These are phyloP conservation scores for Dothideomycetes sp. DNA, from an alignment of 2,329 filamentous ascomycete genomes.

Conservation along the genomic window DNA sequence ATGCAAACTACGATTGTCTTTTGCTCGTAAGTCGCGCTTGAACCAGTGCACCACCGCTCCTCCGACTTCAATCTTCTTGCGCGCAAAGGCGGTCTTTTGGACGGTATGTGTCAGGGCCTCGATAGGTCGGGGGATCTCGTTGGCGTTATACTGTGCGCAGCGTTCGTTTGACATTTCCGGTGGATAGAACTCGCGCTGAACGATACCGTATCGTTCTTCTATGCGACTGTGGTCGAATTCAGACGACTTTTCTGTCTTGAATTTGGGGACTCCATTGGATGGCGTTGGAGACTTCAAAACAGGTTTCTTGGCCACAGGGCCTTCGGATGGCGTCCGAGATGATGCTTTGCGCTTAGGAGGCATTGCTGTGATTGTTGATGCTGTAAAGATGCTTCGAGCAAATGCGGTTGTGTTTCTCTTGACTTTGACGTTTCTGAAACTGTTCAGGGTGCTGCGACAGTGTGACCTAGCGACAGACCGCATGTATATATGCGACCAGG, in stretches of 20 bases:
- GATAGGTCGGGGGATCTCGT: conserved; percentile 63
- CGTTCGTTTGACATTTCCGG: conserved; percentile 76
- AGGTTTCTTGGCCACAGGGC: conserved; percentile 16
- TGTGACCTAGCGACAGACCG: no score
- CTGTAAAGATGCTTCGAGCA: background rate
- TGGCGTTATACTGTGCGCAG: conserved; percentile 63
- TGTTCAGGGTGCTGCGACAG: no score
- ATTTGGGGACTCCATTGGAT: conserved; percentile 2
- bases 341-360: conserved; percentile 26
- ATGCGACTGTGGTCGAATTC: conserved; percentile 29
- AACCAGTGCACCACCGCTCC: conserved; percentile 80
- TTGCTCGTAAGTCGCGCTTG: conserved; percentile 66
- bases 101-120: conserved; percentile 56
- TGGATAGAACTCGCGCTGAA: conserved; percentile 63
- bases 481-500: no score
- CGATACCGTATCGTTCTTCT: conserved; percentile 31
- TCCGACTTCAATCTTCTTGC: conserved; percentile 45
- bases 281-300: conserved; percentile 1
- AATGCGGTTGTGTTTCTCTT: background rate
- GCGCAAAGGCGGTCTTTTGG: conserved; percentile 47
- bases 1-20: conserved; percentile 64
- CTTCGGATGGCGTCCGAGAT: conserved; percentile 24
- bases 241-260: conserved; percentile 1
- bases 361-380: conserved; percentile 17
- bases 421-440: no score